phyloP scores from a whole-genome alignment of 2,329 filamentous ascomycete species.

The Aspergillus fischeri region DNA sequence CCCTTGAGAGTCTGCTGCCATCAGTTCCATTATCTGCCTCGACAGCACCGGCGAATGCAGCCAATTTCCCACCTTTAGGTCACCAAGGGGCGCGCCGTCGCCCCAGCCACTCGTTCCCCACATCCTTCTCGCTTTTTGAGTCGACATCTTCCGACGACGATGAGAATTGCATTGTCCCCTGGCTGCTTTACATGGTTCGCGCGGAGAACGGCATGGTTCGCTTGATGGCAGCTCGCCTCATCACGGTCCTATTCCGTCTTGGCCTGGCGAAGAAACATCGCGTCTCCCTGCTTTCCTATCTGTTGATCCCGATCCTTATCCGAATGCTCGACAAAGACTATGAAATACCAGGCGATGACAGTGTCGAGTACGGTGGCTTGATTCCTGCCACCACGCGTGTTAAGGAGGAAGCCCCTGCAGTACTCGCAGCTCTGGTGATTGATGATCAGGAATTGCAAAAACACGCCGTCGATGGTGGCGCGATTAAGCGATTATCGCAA shows the following conservation, averaged over 20 bases:
- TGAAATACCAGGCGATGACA: constrained; percentile 36
- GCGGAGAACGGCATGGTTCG: constrained; percentile 55
- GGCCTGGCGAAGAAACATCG: constrained; percentile 62
- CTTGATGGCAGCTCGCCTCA: constrained; percentile 64
- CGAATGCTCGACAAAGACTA: constrained; percentile 58
- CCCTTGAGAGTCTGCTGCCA: constrained; percentile 65
- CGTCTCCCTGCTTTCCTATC: constrained; percentile 60
- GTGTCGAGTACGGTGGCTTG: constrained; percentile 34
- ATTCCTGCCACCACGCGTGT: constrained; percentile 49
- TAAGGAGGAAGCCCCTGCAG: constrained; percentile 66
- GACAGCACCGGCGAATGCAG: constrained; percentile 26
- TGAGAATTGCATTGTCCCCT: constrained; percentile 69
- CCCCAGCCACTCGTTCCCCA: constrained; percentile 33
- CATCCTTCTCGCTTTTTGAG: constrained; percentile 31
- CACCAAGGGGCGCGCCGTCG: constrained; percentile 35
- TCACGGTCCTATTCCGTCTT: constrained; percentile 66
- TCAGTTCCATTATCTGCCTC: constrained; percentile 34
- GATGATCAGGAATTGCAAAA: constrained; percentile 77
- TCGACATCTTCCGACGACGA: constrained; percentile 52
- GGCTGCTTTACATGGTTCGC: constrained; percentile 64
- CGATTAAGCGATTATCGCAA: constrained; percentile 59
- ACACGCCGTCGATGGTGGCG: constrained; percentile 68
- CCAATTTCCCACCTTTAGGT: constrained; percentile 54
- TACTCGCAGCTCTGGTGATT: constrained; percentile 73
- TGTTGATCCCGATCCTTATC: constrained; percentile 68